Evolutionary conservation across 2,329 filamentous ascomycete genomes (phyloP), one percentile per base, ranked within the genome.

Genomic region (Aspergillus quadricinctus): DNA sequence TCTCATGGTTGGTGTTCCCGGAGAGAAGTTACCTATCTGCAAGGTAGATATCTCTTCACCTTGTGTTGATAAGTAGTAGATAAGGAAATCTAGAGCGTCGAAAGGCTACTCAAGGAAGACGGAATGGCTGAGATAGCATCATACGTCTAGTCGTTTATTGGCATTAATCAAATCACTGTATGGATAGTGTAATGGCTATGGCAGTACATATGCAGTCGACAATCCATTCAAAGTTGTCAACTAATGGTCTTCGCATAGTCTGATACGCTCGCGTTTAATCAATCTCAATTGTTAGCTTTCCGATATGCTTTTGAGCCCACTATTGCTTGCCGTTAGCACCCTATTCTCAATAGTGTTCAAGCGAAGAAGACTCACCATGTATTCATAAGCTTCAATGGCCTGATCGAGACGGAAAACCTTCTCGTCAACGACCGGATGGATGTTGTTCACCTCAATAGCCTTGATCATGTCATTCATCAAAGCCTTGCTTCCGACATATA

Each of bases 401-500:
- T 84, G 66, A 23, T 79, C 76, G 5, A 86, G 69, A 37, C 71
- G 73, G 64, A 84, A 86, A 11, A 81, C 75, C 71, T 81, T 83
- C 64, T 81, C 72, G 63, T 86, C 83, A 19, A 86, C 76, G 21
- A 86, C 74, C 1, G 83, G 83, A 59, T 83, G 79, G 62, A 86
- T 81, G 58, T 83, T 70, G 57, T 83, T 83, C 17, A 76, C 78
- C 69, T 85, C 83, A 55, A 86, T 82, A 0, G 82, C 81, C 14
- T 72, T 67, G 59, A 81, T 79, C 83, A 86, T 85, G 29, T 84
- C 82, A 64, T 83, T 77, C 69, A 86, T 82, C 66, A 82, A 77
- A 40, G 75, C 71, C 61, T 80, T 77, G 52, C 76, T 80, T 4
- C 84, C 83, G 9, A 85, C 82, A 45, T 84, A 72, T 7, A 86